Base-by-base conservation (phyloP, 2,329 filamentous ascomycete species). In the Fusarium nematophilum region DNA sequence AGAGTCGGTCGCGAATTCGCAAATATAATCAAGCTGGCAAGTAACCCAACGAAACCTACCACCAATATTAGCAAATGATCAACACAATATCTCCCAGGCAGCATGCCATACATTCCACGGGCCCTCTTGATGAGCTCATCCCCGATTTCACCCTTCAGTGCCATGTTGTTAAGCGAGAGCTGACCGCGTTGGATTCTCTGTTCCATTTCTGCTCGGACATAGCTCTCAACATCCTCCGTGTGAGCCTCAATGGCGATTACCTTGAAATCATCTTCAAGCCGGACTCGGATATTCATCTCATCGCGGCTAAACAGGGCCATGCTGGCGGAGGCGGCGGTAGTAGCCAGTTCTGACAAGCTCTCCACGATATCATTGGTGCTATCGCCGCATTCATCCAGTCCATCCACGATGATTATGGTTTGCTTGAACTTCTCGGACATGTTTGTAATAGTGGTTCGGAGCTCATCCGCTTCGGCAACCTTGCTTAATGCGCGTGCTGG, bases 1-100 rank as follows among this genome's bases (percentile, higher is more conserved):
- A 4, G 29, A 15, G 3, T 67, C 61, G 0, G 36, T 40, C 1
- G 36, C 39, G 15, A 44, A 51, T 6, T 64, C 33, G 2, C 64
- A 53, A 4, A 67, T 50, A 9, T 67, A 53, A 40, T 67, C 61
- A 0, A 67, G 4, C 9, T 67, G 64, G 2, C 64, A 67, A 3
- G 47, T 50, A 13, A 63, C 64, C 64, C 64, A 67, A 4, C 61
- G 57, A 8, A 67, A 67, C 64, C 64, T 67, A 0, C 0, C 5
- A n/a, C n/a, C n/a, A n/a, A n/a, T n/a, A n/a, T n/a, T n/a, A n/a
- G n/a, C n/a, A n/a, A n/a, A n/a, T n/a, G n/a, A n/a, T n/a, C n/a
- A n/a, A n/a, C n/a, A n/a, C n/a, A n/a, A n/a, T n/a, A n/a, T n/a
- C n/a, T n/a, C n/a, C n/a, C n/a, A 8, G 10, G 11, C 14, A 3